Base-by-base conservation (phyloP, 169 alveolate genomes). In the Eimeria acervulina region DNA sequence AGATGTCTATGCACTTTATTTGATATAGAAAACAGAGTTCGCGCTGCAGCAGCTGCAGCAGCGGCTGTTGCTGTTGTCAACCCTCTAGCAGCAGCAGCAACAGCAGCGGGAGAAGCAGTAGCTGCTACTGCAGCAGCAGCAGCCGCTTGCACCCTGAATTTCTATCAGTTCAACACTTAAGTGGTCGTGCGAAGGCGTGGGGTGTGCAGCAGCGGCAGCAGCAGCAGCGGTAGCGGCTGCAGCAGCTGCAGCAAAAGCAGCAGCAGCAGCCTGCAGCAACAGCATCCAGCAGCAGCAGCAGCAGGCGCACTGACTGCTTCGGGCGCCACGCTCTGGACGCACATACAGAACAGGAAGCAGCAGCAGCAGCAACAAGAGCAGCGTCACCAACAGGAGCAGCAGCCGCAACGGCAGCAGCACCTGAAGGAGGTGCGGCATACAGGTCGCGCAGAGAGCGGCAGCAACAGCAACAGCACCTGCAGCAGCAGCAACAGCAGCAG, bases 31-130 rank as follows among this genome's bases (percentile, higher is more conserved):
- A 78, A 23, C 89, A 28, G 26, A 23, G 19, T 44, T n/a, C 17
- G 19, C 40, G 76, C 23, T 7, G 28, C 84, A n/a, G 44, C 52
- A 74, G 84, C 84, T n/a, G 91, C 55, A 47, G 74, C 74, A 31
- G 74, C 74, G 17, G 91, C 91, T 51, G 91, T 66, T 83, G 74
- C 91, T 52, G 76, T 52, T 51, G 40, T 28, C 23, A 28, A 33
- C 74, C 51, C 52, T 36, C 42, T 12, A 31, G 74, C 91, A 28
- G 91, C 91, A 51, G 91, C 74, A 52, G 91, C 91, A 52, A n/a
- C 91, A 83, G 91, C 91, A 78, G 31, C 89, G 21, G 89, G 68
- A 42, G 66, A 63, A 40, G 89, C 21, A 23, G 38, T 21, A 12
- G 19, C 68, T 13, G 68, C 68, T 4, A 10, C 40, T 2, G 36